Evolutionary conservation across 768 basidiomycete species (phyloP).

Genomic region (Termitomyces sp.): DNA sequence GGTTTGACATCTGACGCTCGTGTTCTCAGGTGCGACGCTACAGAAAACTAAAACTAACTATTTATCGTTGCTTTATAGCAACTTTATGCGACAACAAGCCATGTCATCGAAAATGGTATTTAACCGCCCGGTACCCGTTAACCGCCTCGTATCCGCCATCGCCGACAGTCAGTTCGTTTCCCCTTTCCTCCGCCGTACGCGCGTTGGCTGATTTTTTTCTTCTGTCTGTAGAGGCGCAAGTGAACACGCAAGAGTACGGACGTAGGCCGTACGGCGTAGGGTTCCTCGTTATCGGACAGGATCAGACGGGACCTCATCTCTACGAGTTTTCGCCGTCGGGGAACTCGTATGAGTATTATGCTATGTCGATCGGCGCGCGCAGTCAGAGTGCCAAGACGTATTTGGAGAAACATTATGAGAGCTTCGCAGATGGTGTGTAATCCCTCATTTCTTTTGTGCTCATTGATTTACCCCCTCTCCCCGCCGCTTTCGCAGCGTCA

Average conservation of each 20-base stretch:
- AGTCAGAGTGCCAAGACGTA: conserved; percentile 99
- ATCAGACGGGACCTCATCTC: conserved; percentile 95
- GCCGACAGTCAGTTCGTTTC: conserved; percentile 66
- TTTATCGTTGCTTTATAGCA: too few species aligned
- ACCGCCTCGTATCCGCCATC: conserved; percentile 87
- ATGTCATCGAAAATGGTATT: conserved; percentile 94
- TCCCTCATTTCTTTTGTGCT: too few species aligned
- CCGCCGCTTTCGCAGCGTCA: conserved; percentile 43
- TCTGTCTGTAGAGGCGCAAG: conserved; percentile 75
- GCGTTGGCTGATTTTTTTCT: not conserved
- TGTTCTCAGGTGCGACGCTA: conserved; percentile 93
- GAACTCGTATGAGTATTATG: conserved; percentile 95
- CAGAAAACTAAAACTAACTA: too few species aligned
- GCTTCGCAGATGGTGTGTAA: conserved; percentile 79
- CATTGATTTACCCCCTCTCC: too few species aligned
- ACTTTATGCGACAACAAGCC: conserved; percentile 99
- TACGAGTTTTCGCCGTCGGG: conserved; percentile 99
- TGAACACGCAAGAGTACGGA: conserved; percentile 98
- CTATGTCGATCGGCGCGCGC: conserved; percentile 97
- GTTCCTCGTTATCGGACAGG: conserved; percentile 94
- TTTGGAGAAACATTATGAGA: conserved; percentile 89
- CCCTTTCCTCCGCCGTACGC: too few species aligned
- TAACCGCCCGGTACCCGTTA: conserved; percentile 92
- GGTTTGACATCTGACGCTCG: conserved; percentile 98
- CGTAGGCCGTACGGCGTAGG: conserved; percentile 97